Percentiles rank a stretch among this genome's conserved stretches.
phyloP scores from a whole-genome alignment of 2,329 filamentous ascomycete genomes.

The Ophiocordyceps camponoti-saundersi region DNA sequence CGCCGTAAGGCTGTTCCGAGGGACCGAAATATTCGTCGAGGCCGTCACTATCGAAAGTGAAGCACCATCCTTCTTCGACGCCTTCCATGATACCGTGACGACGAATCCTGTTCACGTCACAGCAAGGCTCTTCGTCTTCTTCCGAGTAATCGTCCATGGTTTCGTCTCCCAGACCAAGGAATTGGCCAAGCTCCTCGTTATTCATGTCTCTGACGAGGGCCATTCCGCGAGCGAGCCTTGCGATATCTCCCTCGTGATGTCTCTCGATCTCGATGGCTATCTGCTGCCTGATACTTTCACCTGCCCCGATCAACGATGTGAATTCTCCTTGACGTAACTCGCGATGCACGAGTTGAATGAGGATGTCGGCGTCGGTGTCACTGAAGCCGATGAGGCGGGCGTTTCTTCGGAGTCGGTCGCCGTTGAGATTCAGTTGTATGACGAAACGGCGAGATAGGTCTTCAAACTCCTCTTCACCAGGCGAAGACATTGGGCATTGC shows the following conservation, averaged over 20 bases:
- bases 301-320: conserved; percentile 5
- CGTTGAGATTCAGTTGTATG: conserved; percentile 6
- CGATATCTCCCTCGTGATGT: conserved; percentile 1
- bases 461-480: neutral
- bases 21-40: conserved; percentile 11
- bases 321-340: conserved; percentile 5
- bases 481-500: neutral
- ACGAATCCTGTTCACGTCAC: too few species aligned
- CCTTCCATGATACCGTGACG: neutral
- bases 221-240: conserved; percentile 2
- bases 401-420: conserved; percentile 5
- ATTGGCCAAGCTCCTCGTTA: conserved; percentile 1
- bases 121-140: too few species aligned
- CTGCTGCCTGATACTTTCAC: conserved; percentile 7
- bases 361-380: conserved; percentile 6
- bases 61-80: conserved; percentile 7
- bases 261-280: conserved; percentile 5
- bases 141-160: neutral
- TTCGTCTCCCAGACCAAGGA: neutral
- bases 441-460: neutral
- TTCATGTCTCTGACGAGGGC: conserved; percentile 4
- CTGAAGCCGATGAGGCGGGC: conserved; percentile 6
- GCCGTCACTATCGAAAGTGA: conserved; percentile 12
- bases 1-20: conserved; percentile 11
- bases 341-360: conserved; percentile 7